phyloP scores from a whole-genome alignment of 148 eudicot species.

The Limonium bicolor region DNA sequence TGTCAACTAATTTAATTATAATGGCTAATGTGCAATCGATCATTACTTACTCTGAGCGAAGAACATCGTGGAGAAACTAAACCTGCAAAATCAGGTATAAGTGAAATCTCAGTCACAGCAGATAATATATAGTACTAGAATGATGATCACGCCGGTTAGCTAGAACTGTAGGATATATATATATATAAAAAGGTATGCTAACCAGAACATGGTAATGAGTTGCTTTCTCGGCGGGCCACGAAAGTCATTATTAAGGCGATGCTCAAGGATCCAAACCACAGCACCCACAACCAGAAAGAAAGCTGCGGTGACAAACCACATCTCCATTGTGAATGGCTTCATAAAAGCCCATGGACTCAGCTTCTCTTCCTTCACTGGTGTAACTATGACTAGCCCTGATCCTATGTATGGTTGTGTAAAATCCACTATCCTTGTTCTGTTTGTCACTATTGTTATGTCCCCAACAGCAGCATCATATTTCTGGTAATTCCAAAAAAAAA shows the following conservation, averaged over 20 bases:
- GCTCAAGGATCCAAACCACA: slow-evolving; percentile 44
- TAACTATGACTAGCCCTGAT: slow-evolving; percentile 30
- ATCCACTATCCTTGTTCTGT: slow-evolving; percentile 28
- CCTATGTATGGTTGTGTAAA: slow-evolving; percentile 30
- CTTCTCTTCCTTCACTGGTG: slow-evolving; percentile 13
- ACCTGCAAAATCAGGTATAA: slow-evolving; percentile 41
- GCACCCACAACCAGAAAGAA: slow-evolving; percentile 23
- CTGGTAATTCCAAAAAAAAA: slow-evolving; percentile 2
- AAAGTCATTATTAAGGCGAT: slow-evolving; percentile 31
- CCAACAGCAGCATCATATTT: slow-evolving; percentile 36
- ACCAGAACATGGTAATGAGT: slow-evolving; percentile 17
- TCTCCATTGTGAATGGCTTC: slow-evolving; percentile 23
- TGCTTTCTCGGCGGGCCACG: slow-evolving; percentile 37
- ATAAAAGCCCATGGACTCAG: slow-evolving; percentile 29
- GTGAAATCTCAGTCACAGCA: not conserved
- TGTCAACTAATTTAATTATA: not conserved
- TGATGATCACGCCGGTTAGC: too few species aligned
- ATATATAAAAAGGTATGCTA: not conserved
- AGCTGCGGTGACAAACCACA: slow-evolving; percentile 31
- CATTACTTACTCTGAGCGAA: slow-evolving; percentile 54
- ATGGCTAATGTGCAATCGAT: not conserved
- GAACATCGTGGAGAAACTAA: slow-evolving; percentile 80
- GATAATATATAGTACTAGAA: too few species aligned
- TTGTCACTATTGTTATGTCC: slow-evolving; percentile 29
- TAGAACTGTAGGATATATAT: too few species aligned